These are phyloP conservation scores for Blastomyces gilchristii DNA, from an alignment of 2,329 filamentous ascomycete genomes.

Conservation along the genomic window DNA sequence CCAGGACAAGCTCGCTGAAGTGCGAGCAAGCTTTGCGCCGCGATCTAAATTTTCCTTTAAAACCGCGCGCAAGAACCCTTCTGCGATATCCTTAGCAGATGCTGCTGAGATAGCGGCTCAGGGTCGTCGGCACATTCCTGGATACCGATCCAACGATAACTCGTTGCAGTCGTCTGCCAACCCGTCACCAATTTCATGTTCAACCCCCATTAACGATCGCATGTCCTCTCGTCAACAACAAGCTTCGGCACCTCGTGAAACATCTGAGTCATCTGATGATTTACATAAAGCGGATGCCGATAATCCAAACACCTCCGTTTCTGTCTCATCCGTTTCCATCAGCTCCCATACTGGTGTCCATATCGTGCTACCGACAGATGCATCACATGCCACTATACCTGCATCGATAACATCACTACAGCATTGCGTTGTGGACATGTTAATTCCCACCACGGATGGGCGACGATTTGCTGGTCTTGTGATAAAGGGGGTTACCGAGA, in stretches of 20 bases:
- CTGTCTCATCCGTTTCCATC: conserved; percentile 51
- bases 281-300: not conserved
- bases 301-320: not conserved
- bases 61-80: conserved; percentile 42
- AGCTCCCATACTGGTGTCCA: conserved; percentile 57
- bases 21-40: conserved; percentile 57
- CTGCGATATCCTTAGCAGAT: conserved; percentile 39
- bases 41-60: conserved; percentile 80
- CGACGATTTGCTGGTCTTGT: conserved; percentile 60
- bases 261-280: not conserved
- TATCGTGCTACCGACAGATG: conserved; percentile 64
- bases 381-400: conserved; percentile 60
- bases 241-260: not conserved
- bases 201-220: conserved; percentile 29
- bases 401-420: conserved; percentile 61
- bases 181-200: conserved; percentile 28
- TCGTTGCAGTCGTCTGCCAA: conserved; percentile 32
- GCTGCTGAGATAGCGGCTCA: conserved; percentile 46
- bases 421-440: conserved; percentile 71
- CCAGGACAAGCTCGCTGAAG: conserved; percentile 65
- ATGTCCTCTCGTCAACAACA: conserved; percentile 20
- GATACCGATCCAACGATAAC: conserved; percentile 32
- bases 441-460: conserved; percentile 47
- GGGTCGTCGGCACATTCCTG: conserved; percentile 36
- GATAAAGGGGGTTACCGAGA: conserved; percentile 58